Evolutionary conservation across 2,329 filamentous ascomycete species (phyloP).

Genomic region (Fusarium subglutinans): DNA sequence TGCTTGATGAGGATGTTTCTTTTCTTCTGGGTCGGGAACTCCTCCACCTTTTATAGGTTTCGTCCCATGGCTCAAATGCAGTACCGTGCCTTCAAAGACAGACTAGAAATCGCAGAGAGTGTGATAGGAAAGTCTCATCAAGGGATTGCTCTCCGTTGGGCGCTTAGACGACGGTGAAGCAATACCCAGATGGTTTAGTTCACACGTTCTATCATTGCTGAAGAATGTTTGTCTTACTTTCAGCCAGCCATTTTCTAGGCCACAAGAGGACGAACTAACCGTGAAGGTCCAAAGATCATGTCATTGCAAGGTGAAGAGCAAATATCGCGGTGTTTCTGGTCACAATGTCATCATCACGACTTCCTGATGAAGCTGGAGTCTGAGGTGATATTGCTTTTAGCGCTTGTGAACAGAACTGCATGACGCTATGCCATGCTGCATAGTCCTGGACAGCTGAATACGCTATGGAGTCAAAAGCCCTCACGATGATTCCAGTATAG

Average conservation of each 20-base stretch:
- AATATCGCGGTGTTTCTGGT: neutral
- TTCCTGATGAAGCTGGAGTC: neutral
- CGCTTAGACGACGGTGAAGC: neutral
- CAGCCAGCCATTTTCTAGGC: neutral
- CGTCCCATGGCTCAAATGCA: too few relatives aligned
- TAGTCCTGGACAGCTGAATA: neutral
- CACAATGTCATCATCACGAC: too few relatives aligned
- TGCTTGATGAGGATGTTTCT: neutral
- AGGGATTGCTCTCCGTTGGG: neutral
- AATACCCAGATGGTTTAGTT: neutral
- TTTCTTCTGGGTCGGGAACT: too few relatives aligned
- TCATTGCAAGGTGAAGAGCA: neutral
- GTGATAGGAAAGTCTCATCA: too few relatives aligned
- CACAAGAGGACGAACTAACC: neutral
- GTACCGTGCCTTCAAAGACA: too few relatives aligned
- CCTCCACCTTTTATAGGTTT: neutral
- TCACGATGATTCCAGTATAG: too few relatives aligned
- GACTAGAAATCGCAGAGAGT: too few relatives aligned
- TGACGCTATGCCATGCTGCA: neutral
- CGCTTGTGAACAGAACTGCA: neutral
- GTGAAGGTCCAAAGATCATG: neutral
- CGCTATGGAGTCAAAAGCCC: fast-evolving
- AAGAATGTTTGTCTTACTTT: neutral
- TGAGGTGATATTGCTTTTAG: neutral
- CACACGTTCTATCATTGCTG: neutral